Evolutionary conservation across 768 basidiomycete species (phyloP), one percentile per base, ranked within the genome.

Genomic region (Cubamyces lactineus): DNA sequence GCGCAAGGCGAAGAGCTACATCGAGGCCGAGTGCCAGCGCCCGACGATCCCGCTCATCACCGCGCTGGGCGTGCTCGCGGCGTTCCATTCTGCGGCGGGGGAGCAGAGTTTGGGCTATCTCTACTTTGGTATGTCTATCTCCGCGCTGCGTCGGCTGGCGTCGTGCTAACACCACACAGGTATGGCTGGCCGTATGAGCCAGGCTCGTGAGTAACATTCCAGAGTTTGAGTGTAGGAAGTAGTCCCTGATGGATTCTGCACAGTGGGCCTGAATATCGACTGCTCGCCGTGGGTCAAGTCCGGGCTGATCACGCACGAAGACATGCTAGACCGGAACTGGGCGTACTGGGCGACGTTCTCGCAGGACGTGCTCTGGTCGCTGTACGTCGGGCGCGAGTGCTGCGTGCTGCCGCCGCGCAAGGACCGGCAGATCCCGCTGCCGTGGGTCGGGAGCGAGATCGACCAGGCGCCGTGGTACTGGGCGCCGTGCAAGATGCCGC

Each of bases 381-480:
- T 87, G 0, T 86, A 86, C 53, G 84, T 86, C n/a, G 86, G 86
- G 8, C 79, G 86, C 19, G 85, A 86, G 54, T 84, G 82, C 68
- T 80, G 78, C 56, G 76, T 85, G 23, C 69, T 80, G 1, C 69
- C 74, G 7, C 79, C 78, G 2, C 70, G 74, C 23, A 75, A 76
- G 28, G 62, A 70, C 24, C 73, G 76, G 43, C 71, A 70, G 16
- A 75, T 83, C 52, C 76, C 80, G 0, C 73, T 82, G 56, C 83
- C 84, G 2, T 79, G 78, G 60, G 79, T 83, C 12, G 80, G 83
- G 38, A 63, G 73, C 0, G 78, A 80, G n/a, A 79, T 82, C 53
- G 85, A 86, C 67, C 71, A 80, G 54, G 72, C 78, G 63, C 74
- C 76, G 23, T 85, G 79, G 77, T 71, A 73, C 50, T 77, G 82